phyloP scores from a whole-genome alignment of 352 stramenopile species.

The Phytophthora macrochlamydospora region DNA sequence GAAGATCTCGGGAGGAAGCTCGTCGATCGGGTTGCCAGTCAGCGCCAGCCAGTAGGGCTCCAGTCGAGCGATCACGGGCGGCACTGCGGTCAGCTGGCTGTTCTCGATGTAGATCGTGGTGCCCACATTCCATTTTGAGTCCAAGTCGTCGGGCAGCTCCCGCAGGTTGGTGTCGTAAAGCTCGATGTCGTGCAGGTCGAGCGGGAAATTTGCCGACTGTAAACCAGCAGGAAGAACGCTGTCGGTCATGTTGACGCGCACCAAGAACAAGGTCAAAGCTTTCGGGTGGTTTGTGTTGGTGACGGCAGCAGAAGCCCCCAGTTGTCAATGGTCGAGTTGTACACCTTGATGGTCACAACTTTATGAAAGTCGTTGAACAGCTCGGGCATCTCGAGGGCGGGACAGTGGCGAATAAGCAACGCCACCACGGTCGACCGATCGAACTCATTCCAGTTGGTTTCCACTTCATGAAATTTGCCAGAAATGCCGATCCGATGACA shows the following conservation, averaged over 20 bases:
- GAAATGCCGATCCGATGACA: slow-evolving; percentile 18
- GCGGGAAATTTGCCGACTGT: slow-evolving; percentile 29
- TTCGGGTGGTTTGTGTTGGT: slow-evolving; percentile 25
- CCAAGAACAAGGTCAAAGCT: slow-evolving; percentile 35
- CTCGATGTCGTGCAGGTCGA: slow-evolving; percentile 37
- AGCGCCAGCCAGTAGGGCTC: slow-evolving; percentile 19
- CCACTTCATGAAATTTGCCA: neutral
- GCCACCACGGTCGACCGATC: slow-evolving; percentile 24
- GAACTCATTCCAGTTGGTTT: slow-evolving; percentile 18
- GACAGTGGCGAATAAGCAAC: slow-evolving; percentile 39
- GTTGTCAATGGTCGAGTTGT: slow-evolving; percentile 36
- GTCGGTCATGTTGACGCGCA: slow-evolving; percentile 42
- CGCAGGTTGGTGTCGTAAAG: slow-evolving; percentile 41
- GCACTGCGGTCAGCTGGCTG: slow-evolving; percentile 20
- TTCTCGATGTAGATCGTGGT: slow-evolving; percentile 26
- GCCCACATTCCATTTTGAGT: slow-evolving; percentile 29
- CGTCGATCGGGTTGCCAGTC: slow-evolving; percentile 17
- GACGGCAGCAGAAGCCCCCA: slow-evolving; percentile 34
- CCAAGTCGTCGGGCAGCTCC: slow-evolving; percentile 31
- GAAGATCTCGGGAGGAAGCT: slow-evolving; percentile 13
- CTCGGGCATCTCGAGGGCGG: slow-evolving; percentile 20
- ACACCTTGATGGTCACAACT: slow-evolving; percentile 41
- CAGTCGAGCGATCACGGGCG: slow-evolving; percentile 13
- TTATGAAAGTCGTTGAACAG: slow-evolving; percentile 24
- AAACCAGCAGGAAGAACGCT: slow-evolving; percentile 34